Evolutionary conservation across 441 rosid genomes (phyloP).

Genomic region (Adansonia madagascariensis): DNA sequence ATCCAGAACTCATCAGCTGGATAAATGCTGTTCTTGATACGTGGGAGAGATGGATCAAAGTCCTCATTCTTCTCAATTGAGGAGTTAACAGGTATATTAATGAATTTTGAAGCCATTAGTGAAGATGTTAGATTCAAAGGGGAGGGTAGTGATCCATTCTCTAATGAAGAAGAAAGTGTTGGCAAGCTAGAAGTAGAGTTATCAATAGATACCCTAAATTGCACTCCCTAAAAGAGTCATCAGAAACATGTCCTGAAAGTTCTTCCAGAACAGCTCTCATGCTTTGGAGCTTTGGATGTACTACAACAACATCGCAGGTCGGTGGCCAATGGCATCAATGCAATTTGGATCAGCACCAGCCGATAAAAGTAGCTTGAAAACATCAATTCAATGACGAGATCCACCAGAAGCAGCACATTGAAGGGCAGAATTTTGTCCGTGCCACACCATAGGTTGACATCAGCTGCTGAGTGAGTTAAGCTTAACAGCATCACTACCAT

Average conservation of each 20-base stretch:
- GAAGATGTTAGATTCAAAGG: conserved; percentile 39
- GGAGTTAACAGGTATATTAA: conserved; percentile 26
- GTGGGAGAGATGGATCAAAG: conserved; percentile 62
- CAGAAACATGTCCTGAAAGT: conserved; percentile 34
- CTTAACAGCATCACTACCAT: conserved; percentile 53
- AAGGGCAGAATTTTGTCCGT: conserved; percentile 66
- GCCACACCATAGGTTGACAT: conserved; percentile 53
- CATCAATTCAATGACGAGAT: conserved; percentile 50
- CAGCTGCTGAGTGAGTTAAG: conserved; percentile 27
- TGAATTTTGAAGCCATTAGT: conserved; percentile 37
- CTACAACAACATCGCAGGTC: conserved; percentile 67
- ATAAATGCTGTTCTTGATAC: conserved; percentile 60
- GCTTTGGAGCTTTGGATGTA: conserved; percentile 48
- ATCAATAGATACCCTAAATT: conserved; percentile 34
- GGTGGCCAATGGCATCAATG: conserved; percentile 54
- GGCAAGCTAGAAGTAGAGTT: conserved; percentile 38
- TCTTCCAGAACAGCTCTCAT: conserved; percentile 51
- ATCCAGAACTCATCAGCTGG: conserved; percentile 62
- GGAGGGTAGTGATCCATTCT: conserved; percentile 42
- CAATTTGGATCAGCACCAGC: conserved; percentile 68
- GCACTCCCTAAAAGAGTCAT: conserved; percentile 26
- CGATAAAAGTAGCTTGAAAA: conserved; percentile 55
- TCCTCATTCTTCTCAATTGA: conserved; percentile 54
- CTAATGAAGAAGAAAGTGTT: conserved; percentile 38
- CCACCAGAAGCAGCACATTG: conserved; percentile 85